Percentiles rank a stretch among this genome's conserved stretches.
Evolutionary conservation across 225 moss, liverwort and hornwort species (phyloP).

Genomic region (Ulota crispa): DNA sequence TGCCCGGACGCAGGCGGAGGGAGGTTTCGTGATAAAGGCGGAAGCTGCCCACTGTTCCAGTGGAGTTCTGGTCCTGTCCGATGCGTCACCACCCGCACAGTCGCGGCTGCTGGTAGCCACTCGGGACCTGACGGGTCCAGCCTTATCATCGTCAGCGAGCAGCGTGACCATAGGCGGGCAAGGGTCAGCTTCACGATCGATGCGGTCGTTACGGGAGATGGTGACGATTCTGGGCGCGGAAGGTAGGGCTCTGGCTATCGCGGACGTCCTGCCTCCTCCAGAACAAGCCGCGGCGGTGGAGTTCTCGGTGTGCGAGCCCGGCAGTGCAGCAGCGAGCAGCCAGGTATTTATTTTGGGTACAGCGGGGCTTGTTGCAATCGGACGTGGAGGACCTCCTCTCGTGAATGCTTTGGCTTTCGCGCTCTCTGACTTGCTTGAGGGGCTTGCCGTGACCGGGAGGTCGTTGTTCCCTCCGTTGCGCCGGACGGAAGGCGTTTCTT

Average conservation of each 20-base stretch:
- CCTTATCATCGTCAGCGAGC: slow-evolving; percentile 30
- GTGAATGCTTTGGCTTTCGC: neutral
- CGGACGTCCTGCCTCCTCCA: slow-evolving; percentile 87
- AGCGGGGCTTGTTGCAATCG: neutral
- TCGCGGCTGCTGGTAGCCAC: slow-evolving; percentile 78
- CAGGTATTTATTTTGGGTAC: slow-evolving; percentile 21
- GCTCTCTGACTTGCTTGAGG: neutral
- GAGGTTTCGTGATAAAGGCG: slow-evolving; percentile 74
- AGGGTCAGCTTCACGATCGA: slow-evolving; percentile 62
- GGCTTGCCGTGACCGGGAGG: neutral
- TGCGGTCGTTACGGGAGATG: slow-evolving; percentile 83
- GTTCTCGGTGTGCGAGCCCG: slow-evolving; percentile 80
- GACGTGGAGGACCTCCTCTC: neutral
- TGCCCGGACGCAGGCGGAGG: slow-evolving; percentile 68
- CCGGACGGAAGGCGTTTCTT: neutral
- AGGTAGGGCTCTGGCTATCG: slow-evolving; percentile 91
- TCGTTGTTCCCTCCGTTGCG: neutral
- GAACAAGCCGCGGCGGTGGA: slow-evolving; percentile 89
- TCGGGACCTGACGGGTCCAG: slow-evolving; percentile 79
- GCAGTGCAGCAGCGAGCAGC: slow-evolving; percentile 44
- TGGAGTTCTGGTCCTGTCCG: slow-evolving; percentile 82
- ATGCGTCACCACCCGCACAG: slow-evolving; percentile 76
- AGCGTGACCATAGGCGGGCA: slow-evolving; percentile 47
- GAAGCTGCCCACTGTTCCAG: slow-evolving; percentile 95
- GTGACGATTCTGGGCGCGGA: slow-evolving; percentile 82